These are phyloP conservation scores for Chaetomium fimeti DNA, from an alignment of 495 filamentous ascomycete species.

Conservation along the genomic window DNA sequence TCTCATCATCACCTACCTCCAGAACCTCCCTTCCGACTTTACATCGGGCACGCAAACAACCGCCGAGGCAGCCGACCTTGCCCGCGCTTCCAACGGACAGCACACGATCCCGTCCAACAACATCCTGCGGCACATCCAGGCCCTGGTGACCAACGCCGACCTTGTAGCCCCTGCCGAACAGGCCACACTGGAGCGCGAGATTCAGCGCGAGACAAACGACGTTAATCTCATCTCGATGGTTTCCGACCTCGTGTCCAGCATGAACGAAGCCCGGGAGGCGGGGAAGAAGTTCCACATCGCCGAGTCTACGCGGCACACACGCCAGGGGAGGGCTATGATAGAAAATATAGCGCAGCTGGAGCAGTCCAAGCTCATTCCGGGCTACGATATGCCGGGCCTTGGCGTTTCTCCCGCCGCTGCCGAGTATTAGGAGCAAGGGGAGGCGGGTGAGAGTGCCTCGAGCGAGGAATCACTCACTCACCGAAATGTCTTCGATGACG, in stretches of 20 bases:
- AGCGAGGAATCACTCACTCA: not conserved
- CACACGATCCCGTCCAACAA: slow-evolving; percentile 59
- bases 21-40: slow-evolving; percentile 65
- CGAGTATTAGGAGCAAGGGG: not conserved
- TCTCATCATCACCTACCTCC: slow-evolving; percentile 77
- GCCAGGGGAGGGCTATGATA: not conserved
- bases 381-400: not conserved
- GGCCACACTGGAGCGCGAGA: slow-evolving; percentile 53
- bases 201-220: slow-evolving; percentile 69
- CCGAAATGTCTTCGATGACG: too few relatives aligned
- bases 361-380: not conserved
- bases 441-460: not conserved
- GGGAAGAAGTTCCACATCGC: slow-evolving; percentile 71
- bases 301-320: slow-evolving; percentile 42
- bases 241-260: slow-evolving; percentile 62
- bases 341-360: not conserved
- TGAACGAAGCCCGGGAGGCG: slow-evolving; percentile 64
- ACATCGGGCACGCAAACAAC: slow-evolving; percentile 44
- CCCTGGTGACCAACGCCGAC: slow-evolving; percentile 61
- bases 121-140: slow-evolving; percentile 64
- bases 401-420: not conserved
- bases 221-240: slow-evolving; percentile 72
- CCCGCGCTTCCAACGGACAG: slow-evolving; percentile 40
- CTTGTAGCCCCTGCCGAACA: slow-evolving; percentile 57
- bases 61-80: slow-evolving; percentile 35